Evolutionary conservation across 352 stramenopile species (phyloP), one percentile per base, ranked within the genome.

Genomic region (Globisporangium nodosum): DNA sequence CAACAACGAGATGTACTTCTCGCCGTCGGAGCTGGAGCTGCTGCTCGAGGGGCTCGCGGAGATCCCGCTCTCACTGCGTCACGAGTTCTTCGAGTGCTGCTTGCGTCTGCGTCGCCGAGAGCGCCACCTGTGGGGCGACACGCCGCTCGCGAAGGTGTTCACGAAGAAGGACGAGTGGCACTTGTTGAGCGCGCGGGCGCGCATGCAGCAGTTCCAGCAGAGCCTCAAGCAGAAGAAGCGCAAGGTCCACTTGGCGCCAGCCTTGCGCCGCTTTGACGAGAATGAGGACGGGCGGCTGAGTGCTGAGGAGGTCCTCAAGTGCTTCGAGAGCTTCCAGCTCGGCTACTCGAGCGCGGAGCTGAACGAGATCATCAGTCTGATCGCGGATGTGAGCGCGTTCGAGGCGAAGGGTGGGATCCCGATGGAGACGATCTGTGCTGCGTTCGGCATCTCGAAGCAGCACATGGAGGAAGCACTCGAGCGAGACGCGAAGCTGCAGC

Each of bases 1-100:
- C 71, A 98, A 99, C 76, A 98, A 96, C 71, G 92, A 98, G 61
- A 97, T 99, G 63, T 98, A 99, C 61, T 99, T 98, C 77, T 92
- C 93, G 55, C 90, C 94, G 11, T 63, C 80, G 6, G 95, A 99
- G 64, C 66, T 99, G 0, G 94, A 94, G 60, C 61, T 98, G 45
- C 71, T 99, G 15, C 65, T 99, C 24, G 69, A 70, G 5, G 87
- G 86, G 4, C 66, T 97, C 4, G 50, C 60, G 1, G 60, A 64
- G 3, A 67, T 93, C 24, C 78, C 84, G 3, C 80, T 94, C 55
- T 66, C 71, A 31, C 63, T 87, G 24, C 86, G 87, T 5, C 81
- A 94, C 57, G 80, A 92, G 42, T 96, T 97, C 59, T 97, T 96
- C 54, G 71, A 86, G 60, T 81, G 79, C 51, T 80, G 74, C 6